Percentiles rank a stretch among this genome's conserved stretches.
Evolutionary conservation across 176 grass and related monocot species (phyloP).

Genomic region (Oryza glaberrima): DNA sequence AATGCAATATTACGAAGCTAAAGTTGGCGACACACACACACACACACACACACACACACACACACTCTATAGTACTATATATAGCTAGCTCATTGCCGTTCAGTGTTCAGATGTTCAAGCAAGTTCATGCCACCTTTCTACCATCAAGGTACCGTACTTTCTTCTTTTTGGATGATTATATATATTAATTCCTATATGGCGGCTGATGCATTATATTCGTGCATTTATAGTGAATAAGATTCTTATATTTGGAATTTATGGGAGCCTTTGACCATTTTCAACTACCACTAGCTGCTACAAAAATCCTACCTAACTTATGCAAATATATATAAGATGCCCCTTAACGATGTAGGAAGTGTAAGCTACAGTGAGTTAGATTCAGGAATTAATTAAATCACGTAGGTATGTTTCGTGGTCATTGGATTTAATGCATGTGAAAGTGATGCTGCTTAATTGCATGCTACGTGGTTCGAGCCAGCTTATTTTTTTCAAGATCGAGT

Average conservation of each 20-base stretch:
- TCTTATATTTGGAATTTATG: conserved; percentile 5
- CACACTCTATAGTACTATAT: too few species aligned
- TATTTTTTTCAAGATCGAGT: neutral
- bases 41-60: too few species aligned
- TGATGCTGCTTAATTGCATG: conserved; percentile 26
- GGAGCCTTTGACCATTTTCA: neutral
- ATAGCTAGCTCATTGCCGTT: neutral
- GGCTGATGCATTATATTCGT: neutral
- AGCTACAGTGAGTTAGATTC: conserved; percentile 28
- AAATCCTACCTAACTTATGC: conserved; percentile 31
- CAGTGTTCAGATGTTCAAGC: neutral
- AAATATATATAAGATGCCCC: conserved; percentile 31
- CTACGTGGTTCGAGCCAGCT: conserved; percentile 11
- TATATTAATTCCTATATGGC: neutral
- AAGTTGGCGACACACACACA: too few species aligned
- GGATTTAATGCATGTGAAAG: neutral
- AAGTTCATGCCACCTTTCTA: conserved; percentile 1
- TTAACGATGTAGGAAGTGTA: conserved; percentile 14
- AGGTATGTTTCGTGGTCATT: conserved; percentile 3
- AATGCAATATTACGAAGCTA: too few species aligned
- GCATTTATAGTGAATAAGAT: neutral
- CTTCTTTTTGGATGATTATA: neutral
- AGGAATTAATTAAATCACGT: neutral
- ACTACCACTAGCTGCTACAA: conserved; percentile 1
- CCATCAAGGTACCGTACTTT: conserved; percentile 19